phyloP scores from a whole-genome alignment of 192 early-diverging fungal species.

The Coemansia pectinata region DNA sequence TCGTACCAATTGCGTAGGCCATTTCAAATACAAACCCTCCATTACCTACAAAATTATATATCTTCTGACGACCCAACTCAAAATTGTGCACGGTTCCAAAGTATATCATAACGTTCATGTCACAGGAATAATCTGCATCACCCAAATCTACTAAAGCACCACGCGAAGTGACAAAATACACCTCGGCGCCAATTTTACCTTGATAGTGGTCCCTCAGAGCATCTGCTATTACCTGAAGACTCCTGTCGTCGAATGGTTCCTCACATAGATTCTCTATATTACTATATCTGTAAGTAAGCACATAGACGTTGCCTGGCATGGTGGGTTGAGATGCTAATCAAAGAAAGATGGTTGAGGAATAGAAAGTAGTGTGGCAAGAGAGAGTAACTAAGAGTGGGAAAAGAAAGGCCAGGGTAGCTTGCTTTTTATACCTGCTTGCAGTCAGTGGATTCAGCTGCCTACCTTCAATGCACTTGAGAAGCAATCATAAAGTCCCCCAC shows the following conservation, averaged over 20 bases:
- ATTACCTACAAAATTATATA: too few species aligned
- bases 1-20: too few species aligned
- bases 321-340: neutral
- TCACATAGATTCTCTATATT: neutral
- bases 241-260: neutral
- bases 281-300: neutral
- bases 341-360: neutral
- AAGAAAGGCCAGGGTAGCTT: neutral
- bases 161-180: neutral
- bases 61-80: neutral
- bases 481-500: too few species aligned
- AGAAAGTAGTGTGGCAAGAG: neutral
- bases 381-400: neutral
- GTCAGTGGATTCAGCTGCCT: neutral
- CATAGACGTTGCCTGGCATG: neutral
- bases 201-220: neutral
- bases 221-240: neutral
- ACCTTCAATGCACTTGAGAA: too few species aligned
- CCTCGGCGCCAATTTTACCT: neutral
- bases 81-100: neutral
- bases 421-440: neutral
- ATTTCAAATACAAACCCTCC: too few species aligned
- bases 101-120: neutral
- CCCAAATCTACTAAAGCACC: neutral
- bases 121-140: neutral